Evolutionary conservation across 768 basidiomycete species (phyloP).

Genomic region (Suillus subalutaceus): DNA sequence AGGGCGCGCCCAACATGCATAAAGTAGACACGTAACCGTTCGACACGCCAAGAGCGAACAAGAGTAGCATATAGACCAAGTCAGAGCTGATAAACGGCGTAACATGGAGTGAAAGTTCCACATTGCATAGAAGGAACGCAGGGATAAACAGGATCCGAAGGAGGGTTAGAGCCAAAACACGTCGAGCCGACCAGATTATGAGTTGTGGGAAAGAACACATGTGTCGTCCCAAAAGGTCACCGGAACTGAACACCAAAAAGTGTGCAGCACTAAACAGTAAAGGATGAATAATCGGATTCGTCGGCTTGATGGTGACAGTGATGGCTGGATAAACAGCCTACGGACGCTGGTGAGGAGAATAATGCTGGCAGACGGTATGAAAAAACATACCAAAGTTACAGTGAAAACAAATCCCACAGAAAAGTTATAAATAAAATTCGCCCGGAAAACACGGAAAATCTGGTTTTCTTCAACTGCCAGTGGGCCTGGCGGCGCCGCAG

Average conservation of each 20-base stretch:
- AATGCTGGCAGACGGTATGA: background rate
- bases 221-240: constrained; percentile 73
- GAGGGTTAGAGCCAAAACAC: constrained; percentile 64
- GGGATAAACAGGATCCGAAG: constrained; percentile 83
- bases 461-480: constrained; percentile 37
- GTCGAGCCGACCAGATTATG: constrained; percentile 67
- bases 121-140: constrained; percentile 86
- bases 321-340: constrained; percentile 89
- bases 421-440: constrained; percentile 70
- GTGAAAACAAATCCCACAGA: constrained; percentile 77
- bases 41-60: constrained; percentile 73
- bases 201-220: constrained; percentile 66
- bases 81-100: constrained; percentile 75
- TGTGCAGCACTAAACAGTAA: constrained; percentile 81
- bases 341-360: constrained; percentile 13
- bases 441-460: constrained; percentile 57
- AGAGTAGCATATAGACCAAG: constrained; percentile 68
- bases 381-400: constrained; percentile 71
- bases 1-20: constrained; percentile 83
- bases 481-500: constrained; percentile 33
- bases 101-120: constrained; percentile 47
- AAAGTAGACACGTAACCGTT: constrained; percentile 82
- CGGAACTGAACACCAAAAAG: constrained; percentile 75
- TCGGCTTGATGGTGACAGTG: constrained; percentile 74
- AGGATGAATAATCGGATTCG: constrained; percentile 68